Conservation (phyloP, 148 eudicot species). For the Tetragonia tetragonoides region DNA sequence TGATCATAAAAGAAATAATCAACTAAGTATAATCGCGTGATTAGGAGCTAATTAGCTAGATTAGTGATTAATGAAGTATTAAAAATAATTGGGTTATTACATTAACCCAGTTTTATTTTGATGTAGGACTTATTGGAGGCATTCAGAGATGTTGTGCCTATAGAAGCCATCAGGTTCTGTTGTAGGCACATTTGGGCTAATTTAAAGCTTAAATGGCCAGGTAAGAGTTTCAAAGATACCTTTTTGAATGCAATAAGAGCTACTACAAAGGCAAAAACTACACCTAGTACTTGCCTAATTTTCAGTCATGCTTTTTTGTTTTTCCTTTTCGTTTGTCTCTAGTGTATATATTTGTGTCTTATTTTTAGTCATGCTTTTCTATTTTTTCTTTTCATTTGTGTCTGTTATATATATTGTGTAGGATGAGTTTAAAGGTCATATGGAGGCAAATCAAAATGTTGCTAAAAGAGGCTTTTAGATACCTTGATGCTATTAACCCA, state of each 20-base stretch:
- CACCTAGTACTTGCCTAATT: too few species aligned
- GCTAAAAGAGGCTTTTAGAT: not conserved
- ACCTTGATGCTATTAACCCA: not conserved
- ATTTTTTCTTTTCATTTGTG: too few species aligned
- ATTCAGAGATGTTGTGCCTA: not conserved
- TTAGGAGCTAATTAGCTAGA: too few species aligned
- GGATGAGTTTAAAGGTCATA: not conserved
- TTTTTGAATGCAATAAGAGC: conserved; percentile 1
- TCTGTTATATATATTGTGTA: not conserved
- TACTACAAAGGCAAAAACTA: not conserved
- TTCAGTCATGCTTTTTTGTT: too few species aligned
- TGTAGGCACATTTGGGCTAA: not conserved
- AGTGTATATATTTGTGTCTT: too few species aligned
- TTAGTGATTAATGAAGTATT: too few species aligned
- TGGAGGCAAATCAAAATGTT: not conserved
- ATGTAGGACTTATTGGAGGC: not conserved
- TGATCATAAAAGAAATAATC: too few species aligned
- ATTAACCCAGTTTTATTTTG: too few species aligned
- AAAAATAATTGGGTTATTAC: too few species aligned
- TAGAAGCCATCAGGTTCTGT: not conserved
- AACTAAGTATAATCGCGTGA: too few species aligned
- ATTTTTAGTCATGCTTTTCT: too few species aligned
- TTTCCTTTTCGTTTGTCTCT: too few species aligned
- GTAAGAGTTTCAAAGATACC: not conserved
- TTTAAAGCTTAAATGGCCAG: not conserved